Base-by-base conservation (phyloP, 495 filamentous ascomycete genomes). In the Letharia lupina region DNA sequence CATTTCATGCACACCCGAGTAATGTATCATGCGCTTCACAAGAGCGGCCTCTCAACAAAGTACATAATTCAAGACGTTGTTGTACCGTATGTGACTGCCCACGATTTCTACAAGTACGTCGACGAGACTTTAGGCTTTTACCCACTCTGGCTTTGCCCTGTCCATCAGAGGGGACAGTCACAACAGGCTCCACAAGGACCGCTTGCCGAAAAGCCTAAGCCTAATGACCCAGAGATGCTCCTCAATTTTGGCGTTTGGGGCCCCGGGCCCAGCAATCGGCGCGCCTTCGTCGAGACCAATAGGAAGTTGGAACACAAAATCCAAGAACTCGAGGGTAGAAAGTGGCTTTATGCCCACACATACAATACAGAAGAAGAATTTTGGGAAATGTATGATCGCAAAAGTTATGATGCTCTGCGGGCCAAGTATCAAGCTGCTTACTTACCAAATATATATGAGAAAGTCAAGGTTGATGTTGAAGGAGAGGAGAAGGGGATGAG, bases 281-380 rank as follows among this genome's bases (percentile, higher is more conserved):
- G 67, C 3, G 70, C 61, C 0, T 87, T 84, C 62, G 69, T 90
- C 9, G 67, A 69, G 0, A 80, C 79, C 62, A 91, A 93, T 75
- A 80, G 86, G 5, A 79, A 79, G 20, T 73, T 93, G 9, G 91
- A 93, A 74, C 69, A 71, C 1, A 84, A 85, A 64, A 78, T 93
- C 8, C 77, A 75, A n/a, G 82, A 82, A 59, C 78, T 93, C 4
- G 82, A 85, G 20, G 90, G 90, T 9, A 80, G 80, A 74, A 85
- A 84, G 65, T 84, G 82, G 79, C 74, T 86, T 11, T 86, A 85
- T 70, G 81, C 84, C 37, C 78, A 81, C 58, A 77, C 81, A 2
- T 86, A 82, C 72, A 82, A 82, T 63, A 73, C 73, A 9, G 78
- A 83, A 66, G 69, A 79, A 0, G 82, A 85, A 60, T 86, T 87